These are phyloP conservation scores for Jamesozyma hellenica DNA, from an alignment of 805 yeast species.

Conservation along the genomic window DNA sequence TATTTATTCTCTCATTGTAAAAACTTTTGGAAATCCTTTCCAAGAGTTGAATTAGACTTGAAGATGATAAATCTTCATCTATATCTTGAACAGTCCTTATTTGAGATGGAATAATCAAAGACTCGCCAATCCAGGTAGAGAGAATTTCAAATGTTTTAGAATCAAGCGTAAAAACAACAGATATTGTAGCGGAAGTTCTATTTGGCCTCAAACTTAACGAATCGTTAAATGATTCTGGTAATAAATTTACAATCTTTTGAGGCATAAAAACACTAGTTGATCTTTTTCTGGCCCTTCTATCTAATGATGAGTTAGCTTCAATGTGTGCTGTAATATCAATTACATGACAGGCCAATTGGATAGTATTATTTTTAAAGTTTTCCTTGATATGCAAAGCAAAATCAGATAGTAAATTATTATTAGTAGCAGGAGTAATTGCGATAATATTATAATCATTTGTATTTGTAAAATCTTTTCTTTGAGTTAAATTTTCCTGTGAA, in stretches of 20 bases:
- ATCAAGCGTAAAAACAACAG: slow-evolving; percentile 75
- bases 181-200: slow-evolving; percentile 53
- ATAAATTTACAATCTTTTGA: slow-evolving; percentile 55
- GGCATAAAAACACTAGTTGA: slow-evolving; percentile 83
- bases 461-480: slow-evolving; percentile 16
- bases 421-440: slow-evolving; percentile 24
- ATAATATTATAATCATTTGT: slow-evolving; percentile 23
- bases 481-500: slow-evolving; percentile 12
- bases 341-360: slow-evolving; percentile 79
- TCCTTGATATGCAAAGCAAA: slow-evolving; percentile 71
- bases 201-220: slow-evolving; percentile 51
- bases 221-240: slow-evolving; percentile 57
- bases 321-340: slow-evolving; percentile 69
- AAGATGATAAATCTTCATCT: slow-evolving; percentile 12
- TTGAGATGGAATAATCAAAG: slow-evolving; percentile 52
- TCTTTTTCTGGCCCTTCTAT: slow-evolving; percentile 82
- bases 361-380: slow-evolving; percentile 33
- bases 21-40: slow-evolving; percentile 20
- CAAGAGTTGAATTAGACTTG: slow-evolving; percentile 8
- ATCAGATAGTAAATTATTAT: slow-evolving; percentile 40
- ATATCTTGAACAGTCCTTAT: slow-evolving; percentile 14
- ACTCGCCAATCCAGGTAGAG: slow-evolving; percentile 67
- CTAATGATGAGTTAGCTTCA: slow-evolving; percentile 65
- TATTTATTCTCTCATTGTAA: slow-evolving; percentile 19
- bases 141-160: slow-evolving; percentile 60